Evolutionary conservation across 768 basidiomycete species (phyloP), one percentile per base, ranked within the genome.

Genomic region (Kwoniella botswanensis): DNA sequence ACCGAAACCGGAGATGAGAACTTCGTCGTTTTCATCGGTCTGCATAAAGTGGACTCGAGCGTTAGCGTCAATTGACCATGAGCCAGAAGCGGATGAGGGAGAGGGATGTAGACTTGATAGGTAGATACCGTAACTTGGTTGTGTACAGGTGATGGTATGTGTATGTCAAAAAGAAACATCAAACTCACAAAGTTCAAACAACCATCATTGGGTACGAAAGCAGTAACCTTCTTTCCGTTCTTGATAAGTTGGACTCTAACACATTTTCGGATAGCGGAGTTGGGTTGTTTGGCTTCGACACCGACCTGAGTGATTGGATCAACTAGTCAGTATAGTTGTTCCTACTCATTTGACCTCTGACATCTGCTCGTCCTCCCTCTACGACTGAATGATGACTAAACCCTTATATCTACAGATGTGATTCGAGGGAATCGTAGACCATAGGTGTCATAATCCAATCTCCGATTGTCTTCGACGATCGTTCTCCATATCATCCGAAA

Each of bases 161-260:
- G 24, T 26, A 26, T 26, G 24, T 26, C 24, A 26, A 26, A 3
- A 26, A n/a, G n/a, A 17, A 17, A 53, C 22, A 53, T 12, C 6
- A 7, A 57, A 62, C 71, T 60, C 58, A 79, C 79, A 59, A 83
- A 83, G 82, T 83, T 83, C 62, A 83, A 71, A 72, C 82, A 83
- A 82, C 82, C 72, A 70, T 81, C 82, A 77, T 85, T 85, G 73
- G 96, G 96, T 52, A 98, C 97, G 91, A 99, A 99, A 82, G 97
- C 97, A 74, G 96, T 98, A 84, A 99, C 96, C 86, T 98, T 98
- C 91, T 99, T 99, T 77, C 97, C 97, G 87, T 99, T 99, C 90
- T 99, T 99, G 86, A 99, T 98, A 79, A 99, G 88, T 83, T 99
- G 97, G 74, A 99, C 97, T 87, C 97, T 94, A 78, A 99, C 97